phyloP scores from a whole-genome alignment of 163 green algal species.

The Coccomyxa subellipsoidea region DNA sequence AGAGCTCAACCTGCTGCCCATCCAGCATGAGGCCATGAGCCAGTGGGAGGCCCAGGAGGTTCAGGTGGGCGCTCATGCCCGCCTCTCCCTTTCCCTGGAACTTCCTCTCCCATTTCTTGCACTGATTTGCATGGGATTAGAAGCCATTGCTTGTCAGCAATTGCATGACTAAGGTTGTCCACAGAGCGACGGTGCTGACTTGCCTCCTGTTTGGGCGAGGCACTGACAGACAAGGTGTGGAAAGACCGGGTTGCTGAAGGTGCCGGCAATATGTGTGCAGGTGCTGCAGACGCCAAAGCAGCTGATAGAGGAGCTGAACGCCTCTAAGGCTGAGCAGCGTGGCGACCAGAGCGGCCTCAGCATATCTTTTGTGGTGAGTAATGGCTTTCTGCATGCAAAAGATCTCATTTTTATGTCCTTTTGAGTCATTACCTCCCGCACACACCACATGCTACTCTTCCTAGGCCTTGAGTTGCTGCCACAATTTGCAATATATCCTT shows the following conservation, averaged over 20 bases:
- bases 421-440: too few species aligned
- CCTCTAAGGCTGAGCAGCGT: not conserved
- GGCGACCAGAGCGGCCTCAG: not conserved
- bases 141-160: too few species aligned
- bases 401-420: too few species aligned
- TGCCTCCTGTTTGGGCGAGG: too few species aligned
- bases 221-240: too few species aligned
- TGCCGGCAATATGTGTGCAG: conserved; percentile 3
- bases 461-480: not conserved
- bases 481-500: not conserved
- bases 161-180: too few species aligned
- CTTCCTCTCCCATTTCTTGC: not conserved
- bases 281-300: not conserved
- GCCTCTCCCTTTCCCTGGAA: not conserved
- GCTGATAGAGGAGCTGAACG: not conserved
- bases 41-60: conserved; percentile 25
- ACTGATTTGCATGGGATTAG: not conserved
- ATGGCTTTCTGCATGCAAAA: too few species aligned
- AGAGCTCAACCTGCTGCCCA: not conserved
- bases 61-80: not conserved
- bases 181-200: too few species aligned
- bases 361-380: not conserved
- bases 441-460: not conserved
- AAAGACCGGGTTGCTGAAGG: too few species aligned
- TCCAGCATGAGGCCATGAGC: not conserved